phyloP scores from a whole-genome alignment of 1,284 basidiomycete species.

The Austroboletus rostrupii region DNA sequence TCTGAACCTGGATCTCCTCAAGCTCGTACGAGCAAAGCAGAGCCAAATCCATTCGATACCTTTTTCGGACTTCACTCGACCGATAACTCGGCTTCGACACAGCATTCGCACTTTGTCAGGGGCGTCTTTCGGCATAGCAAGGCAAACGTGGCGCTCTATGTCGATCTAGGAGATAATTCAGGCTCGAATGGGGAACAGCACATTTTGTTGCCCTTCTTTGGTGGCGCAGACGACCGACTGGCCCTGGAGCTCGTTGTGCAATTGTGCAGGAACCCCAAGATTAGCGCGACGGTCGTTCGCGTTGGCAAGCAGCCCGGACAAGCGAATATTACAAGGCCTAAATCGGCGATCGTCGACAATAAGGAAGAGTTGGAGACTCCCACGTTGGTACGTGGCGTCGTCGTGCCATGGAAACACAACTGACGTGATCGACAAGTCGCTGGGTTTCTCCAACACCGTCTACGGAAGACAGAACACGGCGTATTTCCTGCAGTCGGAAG shows the following conservation, averaged over 20 bases:
- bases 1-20: constrained; percentile 27
- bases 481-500: constrained; percentile 63
- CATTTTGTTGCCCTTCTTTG: constrained; percentile 88
- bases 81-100: constrained; percentile 39
- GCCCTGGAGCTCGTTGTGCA: constrained; percentile 83
- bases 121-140: constrained; percentile 70
- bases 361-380: constrained; percentile 17
- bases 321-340: constrained; percentile 15
- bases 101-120: constrained; percentile 80
- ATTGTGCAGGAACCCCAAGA: constrained; percentile 63
- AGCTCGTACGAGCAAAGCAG: constrained; percentile 10
- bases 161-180: constrained; percentile 57
- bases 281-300: constrained; percentile 67
- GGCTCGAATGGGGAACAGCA: constrained; percentile 49
- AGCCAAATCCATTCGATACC: constrained; percentile 57
- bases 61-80: constrained; percentile 47
- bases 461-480: constrained; percentile 62
- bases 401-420: neutral
- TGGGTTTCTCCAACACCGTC: constrained; percentile 59
- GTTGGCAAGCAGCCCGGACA: constrained; percentile 34
- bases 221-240: constrained; percentile 89
- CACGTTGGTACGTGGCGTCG: constrained; percentile 17
- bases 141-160: constrained; percentile 77
- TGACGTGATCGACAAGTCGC: constrained; percentile 39
- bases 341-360: constrained; percentile 22